Conservation (phyloP, 2,329 filamentous ascomycete genomes). For the Hysterium pulicare region DNA sequence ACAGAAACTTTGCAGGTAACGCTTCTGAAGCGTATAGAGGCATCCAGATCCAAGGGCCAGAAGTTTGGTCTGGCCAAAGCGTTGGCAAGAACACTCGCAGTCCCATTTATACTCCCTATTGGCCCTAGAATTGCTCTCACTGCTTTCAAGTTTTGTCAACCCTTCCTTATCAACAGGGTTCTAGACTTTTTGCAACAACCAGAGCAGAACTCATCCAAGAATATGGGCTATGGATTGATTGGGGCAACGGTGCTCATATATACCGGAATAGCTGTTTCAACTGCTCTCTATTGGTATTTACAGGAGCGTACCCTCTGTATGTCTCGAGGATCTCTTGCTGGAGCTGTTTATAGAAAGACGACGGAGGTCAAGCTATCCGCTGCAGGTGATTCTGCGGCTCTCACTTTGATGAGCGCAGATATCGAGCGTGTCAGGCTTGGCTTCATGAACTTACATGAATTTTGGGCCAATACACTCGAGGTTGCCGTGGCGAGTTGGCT, state of each 20-base stretch:
- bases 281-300: constrained; percentile 19
- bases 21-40: constrained; percentile 11
- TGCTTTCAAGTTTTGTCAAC: constrained; percentile 25
- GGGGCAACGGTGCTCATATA: constrained; percentile 45
- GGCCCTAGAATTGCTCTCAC: constrained; percentile 19
- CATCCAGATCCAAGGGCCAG: constrained; percentile 10
- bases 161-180: constrained; percentile 21
- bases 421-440: constrained; percentile 13
- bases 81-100: constrained; percentile 18
- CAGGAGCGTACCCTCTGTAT: constrained; percentile 28
- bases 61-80: constrained; percentile 19
- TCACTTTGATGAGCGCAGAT: constrained; percentile 16
- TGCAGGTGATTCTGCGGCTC: constrained; percentile 9
- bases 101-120: constrained; percentile 20
- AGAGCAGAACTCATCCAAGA: constrained; percentile 10
- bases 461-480: constrained; percentile 14
- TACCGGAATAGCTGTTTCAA: constrained; percentile 39
- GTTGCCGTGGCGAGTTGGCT: constrained; percentile 9
- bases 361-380: constrained; percentile 8
- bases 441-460: constrained; percentile 9
- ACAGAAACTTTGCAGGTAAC: constrained; percentile 13
- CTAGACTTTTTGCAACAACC: constrained; percentile 13
- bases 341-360: constrained; percentile 25
- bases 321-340: constrained; percentile 17
- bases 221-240: constrained; percentile 42